Percentiles rank a stretch among this genome's conserved stretches.
phyloP scores from a whole-genome alignment of 2,329 filamentous ascomycete genomes.

The Aspergillus ochraceoroseus region DNA sequence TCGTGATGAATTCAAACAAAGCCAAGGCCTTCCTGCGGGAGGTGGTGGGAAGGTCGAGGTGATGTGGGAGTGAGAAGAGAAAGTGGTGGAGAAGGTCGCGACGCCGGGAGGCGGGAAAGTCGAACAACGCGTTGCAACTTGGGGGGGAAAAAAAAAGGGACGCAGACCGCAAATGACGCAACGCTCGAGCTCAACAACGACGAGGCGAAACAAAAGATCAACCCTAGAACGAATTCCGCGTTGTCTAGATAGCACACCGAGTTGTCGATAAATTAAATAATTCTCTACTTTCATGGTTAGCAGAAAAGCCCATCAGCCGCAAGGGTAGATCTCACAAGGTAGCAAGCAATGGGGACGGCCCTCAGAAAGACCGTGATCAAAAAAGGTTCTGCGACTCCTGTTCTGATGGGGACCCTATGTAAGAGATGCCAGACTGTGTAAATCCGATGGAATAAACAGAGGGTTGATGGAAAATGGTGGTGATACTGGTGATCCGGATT shows the following conservation, averaged over 20 bases:
- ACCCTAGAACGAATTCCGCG: conserved; percentile 1
- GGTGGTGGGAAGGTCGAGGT: conserved; percentile 24
- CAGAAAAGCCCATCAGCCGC: background rate
- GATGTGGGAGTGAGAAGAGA: conserved; percentile 28
- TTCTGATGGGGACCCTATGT: background rate
- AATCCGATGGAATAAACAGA: background rate
- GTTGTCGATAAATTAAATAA: conserved; percentile 3
- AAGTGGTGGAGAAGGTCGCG: conserved; percentile 29
- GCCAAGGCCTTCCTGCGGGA: conserved; percentile 13
- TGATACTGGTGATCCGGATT: conserved; percentile 5
- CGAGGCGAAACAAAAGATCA: conserved; percentile 4
- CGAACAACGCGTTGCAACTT: conserved; percentile 28
- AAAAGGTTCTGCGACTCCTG: background rate
- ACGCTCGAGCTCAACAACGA: conserved; percentile 18
- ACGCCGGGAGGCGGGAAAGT: conserved; percentile 28
- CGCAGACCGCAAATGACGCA: conserved; percentile 25
- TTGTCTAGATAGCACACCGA: background rate
- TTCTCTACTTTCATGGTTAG: conserved; percentile 6
- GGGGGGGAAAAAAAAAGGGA: conserved; percentile 13
- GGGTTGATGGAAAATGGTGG: background rate
- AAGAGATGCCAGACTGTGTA: background rate
- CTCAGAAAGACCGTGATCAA: conserved; percentile 1
- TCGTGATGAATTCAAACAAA: conserved; percentile 14
- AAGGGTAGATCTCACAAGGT: background rate
- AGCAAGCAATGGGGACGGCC: conserved; percentile 4